Evolutionary conservation across 169 alveolate genomes (phyloP), one percentile per base, ranked within the genome.

Genomic region (Eimeria praecox): DNA sequence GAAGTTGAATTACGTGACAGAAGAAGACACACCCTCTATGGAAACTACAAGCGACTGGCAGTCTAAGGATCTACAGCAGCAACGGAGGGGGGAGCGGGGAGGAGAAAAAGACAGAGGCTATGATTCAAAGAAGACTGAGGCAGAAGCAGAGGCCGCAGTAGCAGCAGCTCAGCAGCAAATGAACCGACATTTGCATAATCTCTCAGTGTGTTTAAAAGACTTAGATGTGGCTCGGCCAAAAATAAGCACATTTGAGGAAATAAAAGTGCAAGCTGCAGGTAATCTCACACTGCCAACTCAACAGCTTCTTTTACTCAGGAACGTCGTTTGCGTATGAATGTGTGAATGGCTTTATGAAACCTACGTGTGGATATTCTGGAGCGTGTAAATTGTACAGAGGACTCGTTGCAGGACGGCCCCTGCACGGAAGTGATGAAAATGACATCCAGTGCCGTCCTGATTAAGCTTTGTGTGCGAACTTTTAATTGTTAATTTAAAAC

Each of bases 121-220:
- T 46, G 87, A 77, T 40, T 46, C 38, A 46, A 40, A 77, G 64
- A n/a, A 40, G 62, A 14, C 20, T 27, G 87, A 77, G 38, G 87
- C 87, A 0, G 87, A 40, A 24, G 87, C 87, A 77, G 87, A 10
- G 49, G 80, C 75, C 14, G 92, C 75, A 59, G 92, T 69, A 22
- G 92, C 56, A n/a, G 92, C 92, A 56, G 92, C 92, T 9, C 40
- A 59, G 80, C 82, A 86, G 92, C 92, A 86, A 49, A 86, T 86
- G 92, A 27, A 86, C 35, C n/a, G n/a, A 3, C 92, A 35, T 20
- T 80, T 86, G 16, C 59, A n/a, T 44, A 66, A 86, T 30, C 78
- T 86, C 35, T 42, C 56, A 3, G 5, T 40, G 38, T 42, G 49
- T 22, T 52, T 86, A 22, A 86, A 86, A 35, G 92, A 59, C 3